These are phyloP conservation scores for Talaromyces liani DNA, from an alignment of 495 filamentous ascomycete genomes.

Conservation along the genomic window DNA sequence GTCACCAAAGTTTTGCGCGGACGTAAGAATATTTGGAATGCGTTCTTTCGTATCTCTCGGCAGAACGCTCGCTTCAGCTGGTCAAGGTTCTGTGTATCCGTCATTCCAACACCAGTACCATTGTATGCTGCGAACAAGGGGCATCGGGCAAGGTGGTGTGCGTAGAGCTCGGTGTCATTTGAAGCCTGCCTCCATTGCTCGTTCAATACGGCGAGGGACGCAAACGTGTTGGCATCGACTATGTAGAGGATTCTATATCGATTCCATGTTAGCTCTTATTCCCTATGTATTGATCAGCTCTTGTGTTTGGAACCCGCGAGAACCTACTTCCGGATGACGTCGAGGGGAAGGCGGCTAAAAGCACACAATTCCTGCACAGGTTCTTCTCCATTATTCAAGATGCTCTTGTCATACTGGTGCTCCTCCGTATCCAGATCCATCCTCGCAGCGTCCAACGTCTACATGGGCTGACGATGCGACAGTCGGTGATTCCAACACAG, in stretches of 20 bases:
- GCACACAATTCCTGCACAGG: neutral
- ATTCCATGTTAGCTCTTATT: neutral
- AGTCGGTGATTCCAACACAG: conserved; percentile 4
- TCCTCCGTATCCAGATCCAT: conserved; percentile 6
- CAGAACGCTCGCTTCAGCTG: conserved; percentile 60
- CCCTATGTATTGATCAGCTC: no score
- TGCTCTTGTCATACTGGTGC: neutral
- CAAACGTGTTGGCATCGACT: conserved; percentile 71
- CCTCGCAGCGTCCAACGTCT: neutral
- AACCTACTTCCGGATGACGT: conserved; percentile 17
- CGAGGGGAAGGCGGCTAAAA: conserved; percentile 22
- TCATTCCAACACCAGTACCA: conserved; percentile 29
- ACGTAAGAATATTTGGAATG: conserved; percentile 71
- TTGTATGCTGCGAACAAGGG: conserved; percentile 57
- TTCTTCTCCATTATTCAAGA: neutral
- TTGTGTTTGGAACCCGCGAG: neutral
- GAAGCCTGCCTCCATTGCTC: conserved; percentile 68
- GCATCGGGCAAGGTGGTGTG: conserved; percentile 65
- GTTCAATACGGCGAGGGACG: conserved; percentile 76
- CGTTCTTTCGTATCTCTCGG: conserved; percentile 64
- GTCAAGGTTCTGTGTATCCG: conserved; percentile 47
- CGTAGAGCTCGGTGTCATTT: conserved; percentile 64
- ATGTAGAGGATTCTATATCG: conserved; percentile 63
- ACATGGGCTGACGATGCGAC: conserved; percentile 5
- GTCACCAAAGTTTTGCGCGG: conserved; percentile 64